Percentiles rank a stretch among this genome's conserved stretches.
These are phyloP conservation scores for Pleurotus giganteus DNA, from an alignment of 768 basidiomycete genomes.

Conservation along the genomic window DNA sequence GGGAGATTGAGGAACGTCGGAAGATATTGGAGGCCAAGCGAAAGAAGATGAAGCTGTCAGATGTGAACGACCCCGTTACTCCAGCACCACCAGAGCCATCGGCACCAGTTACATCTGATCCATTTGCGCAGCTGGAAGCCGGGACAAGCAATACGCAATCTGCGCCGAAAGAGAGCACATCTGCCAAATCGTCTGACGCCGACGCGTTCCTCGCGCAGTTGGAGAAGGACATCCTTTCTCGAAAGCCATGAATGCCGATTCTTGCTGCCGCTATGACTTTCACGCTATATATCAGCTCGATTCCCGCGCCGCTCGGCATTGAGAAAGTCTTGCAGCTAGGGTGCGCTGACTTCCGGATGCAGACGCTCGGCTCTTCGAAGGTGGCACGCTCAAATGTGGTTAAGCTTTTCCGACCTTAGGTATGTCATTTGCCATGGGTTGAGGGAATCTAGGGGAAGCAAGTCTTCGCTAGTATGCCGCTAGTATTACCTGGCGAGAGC, in stretches of 20 bases:
- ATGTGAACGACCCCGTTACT: slow-evolving; percentile 7
- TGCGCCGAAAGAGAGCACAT: slow-evolving; percentile 14
- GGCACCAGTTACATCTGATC: slow-evolving; percentile 30
- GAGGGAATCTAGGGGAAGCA: no score
- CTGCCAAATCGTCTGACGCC: slow-evolving; percentile 35
- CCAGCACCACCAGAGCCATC: not conserved
- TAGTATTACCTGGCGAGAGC: no score
- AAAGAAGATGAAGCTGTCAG: slow-evolving; percentile 41
- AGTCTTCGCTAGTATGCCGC: no score
- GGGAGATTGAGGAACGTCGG: slow-evolving; percentile 68
- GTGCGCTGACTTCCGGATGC: no score
- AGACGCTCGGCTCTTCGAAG: no score
- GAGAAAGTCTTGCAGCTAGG: no score
- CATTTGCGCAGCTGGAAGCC: slow-evolving; percentile 51
- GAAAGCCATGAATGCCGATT: not conserved
- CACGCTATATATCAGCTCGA: no score
- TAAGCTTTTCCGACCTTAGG: no score
- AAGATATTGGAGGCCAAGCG: slow-evolving; percentile 66
- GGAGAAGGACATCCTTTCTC: slow-evolving; percentile 53
- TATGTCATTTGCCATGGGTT: no score
- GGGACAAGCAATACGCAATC: slow-evolving; percentile 22
- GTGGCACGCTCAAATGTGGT: no score
- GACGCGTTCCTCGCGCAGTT: slow-evolving; percentile 68
- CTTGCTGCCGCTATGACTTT: not conserved
- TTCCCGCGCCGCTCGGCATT: no score